Base-by-base conservation (phyloP, 2,329 filamentous ascomycete genomes). In the Thyridium curvatum region DNA sequence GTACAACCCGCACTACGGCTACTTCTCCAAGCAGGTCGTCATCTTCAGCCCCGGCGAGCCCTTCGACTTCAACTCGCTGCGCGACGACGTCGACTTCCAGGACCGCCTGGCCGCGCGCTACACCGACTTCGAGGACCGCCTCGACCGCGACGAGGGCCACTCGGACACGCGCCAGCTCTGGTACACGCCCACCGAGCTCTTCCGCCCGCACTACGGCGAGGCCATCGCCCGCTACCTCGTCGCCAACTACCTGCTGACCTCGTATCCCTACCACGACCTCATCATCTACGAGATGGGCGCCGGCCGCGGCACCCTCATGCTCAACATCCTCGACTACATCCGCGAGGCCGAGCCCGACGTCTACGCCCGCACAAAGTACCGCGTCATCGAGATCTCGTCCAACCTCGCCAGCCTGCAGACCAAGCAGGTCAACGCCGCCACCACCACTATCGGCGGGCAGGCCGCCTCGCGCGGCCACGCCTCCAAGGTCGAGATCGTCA, bases 261-360 rank as follows among this genome's bases (percentile, higher is more conserved):
- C 88, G 40, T 97, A 93, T 59, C 93, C 93, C 3, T 96, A 97
- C 69, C 83, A 96, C 63, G 93, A 98, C 63, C 77, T 98, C 38
- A 86, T 94, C 52, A 94, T 98, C 60, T 98, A 96, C 74, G 93
- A 98, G 61, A 94, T 98, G 85, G 93, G 93, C 38, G 93, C 93
- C 30, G 93, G 93, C 52, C 91, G 95, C 53, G 93, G 93, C 46
- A 98, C 94, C 0, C 77, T 98, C 57, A 98, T 98, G 93, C 74
- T 93, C 57, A 98, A 98, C 62, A 90, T 98, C 41, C 75, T 98
- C 45, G 91, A 98, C 69, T 95, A 94, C 62, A 94, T 98, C 59
- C 86, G 90, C 46, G 83, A 86, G 48, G 74, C 82, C 33, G 86
- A 97, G 52, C 88, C 90, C 0, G 85, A 90, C 47, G 91, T 98